Conservation (phyloP, 164 flowering plant genomes). For the Piper betle region DNA sequence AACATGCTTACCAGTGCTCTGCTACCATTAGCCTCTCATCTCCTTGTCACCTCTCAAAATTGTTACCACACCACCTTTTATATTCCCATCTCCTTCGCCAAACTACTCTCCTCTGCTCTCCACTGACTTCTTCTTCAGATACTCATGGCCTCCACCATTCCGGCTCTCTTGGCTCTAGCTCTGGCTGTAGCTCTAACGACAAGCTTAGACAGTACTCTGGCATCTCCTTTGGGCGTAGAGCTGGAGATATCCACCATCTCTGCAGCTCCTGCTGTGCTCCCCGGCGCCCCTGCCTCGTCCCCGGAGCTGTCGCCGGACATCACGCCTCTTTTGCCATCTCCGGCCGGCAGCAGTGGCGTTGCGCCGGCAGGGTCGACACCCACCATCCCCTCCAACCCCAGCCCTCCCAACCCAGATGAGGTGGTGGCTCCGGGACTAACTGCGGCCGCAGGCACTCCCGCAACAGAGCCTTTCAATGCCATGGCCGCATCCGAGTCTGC, state of each 20-base stretch:
- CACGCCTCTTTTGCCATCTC: constrained; percentile 36
- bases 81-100: background rate
- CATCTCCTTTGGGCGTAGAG: background rate
- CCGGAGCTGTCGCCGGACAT: constrained; percentile 41
- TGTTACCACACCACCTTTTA: constrained; percentile 1
- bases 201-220: constrained; percentile 4
- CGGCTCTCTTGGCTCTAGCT: constrained; percentile 3
- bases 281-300: constrained; percentile 3
- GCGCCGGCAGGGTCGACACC: constrained; percentile 37
- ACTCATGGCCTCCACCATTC: constrained; percentile 10
- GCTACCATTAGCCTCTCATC: background rate
- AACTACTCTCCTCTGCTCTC: background rate
- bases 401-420: constrained; percentile 55
- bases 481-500: constrained; percentile 17
- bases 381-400: constrained; percentile 48
- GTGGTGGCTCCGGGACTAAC: constrained; percentile 17
- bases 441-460: too few relatives aligned
- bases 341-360: constrained; percentile 17
- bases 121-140: constrained; percentile 1
- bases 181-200: constrained; percentile 5
- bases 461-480: constrained; percentile 17
- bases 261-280: constrained; percentile 33
- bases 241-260: constrained; percentile 22
- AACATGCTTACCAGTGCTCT: constrained; percentile 8
- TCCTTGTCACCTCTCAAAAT: constrained; percentile 2